Evolutionary conservation across 345 rosid genomes (phyloP).

Genomic region (Garcia nutans): DNA sequence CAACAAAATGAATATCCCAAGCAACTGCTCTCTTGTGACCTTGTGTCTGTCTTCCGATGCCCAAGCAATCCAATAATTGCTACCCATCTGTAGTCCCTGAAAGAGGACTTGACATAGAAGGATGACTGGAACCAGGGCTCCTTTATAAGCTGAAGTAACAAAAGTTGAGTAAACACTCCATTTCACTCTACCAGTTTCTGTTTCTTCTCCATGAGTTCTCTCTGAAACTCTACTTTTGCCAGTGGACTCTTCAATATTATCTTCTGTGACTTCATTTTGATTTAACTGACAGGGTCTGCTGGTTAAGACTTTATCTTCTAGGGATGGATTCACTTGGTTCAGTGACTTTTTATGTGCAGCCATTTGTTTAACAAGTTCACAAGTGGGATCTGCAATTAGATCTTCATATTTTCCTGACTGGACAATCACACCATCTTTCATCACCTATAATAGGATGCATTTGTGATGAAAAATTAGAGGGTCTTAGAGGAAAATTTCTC

Average conservation of each 20-base stretch:
- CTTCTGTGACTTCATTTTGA: conserved; percentile 48
- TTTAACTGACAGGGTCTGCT: conserved; percentile 18
- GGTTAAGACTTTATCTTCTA: conserved; percentile 18
- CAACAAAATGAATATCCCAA: conserved; percentile 48
- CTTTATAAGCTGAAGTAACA: conserved; percentile 47
- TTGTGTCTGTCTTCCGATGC: conserved; percentile 43
- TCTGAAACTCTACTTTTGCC: conserved; percentile 18
- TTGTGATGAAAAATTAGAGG: conserved; percentile 7
- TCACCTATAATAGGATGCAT: conserved; percentile 41
- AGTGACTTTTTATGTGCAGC: conserved; percentile 62
- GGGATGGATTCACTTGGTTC: conserved; percentile 45
- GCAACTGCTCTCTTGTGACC: conserved; percentile 38
- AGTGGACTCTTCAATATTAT: conserved; percentile 25
- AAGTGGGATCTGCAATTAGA: conserved; percentile 42
- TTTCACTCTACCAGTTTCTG: conserved; percentile 56
- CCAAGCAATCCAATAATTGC: conserved; percentile 82
- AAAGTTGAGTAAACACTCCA: conserved; percentile 64
- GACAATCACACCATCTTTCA: conserved; percentile 58
- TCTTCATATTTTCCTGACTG: conserved; percentile 65
- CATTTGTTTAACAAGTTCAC: conserved; percentile 70
- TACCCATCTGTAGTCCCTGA: conserved; percentile 66
- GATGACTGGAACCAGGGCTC: conserved; percentile 49
- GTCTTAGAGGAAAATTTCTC: not conserved
- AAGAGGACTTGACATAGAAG: conserved; percentile 53
- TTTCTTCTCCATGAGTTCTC: conserved; percentile 42